phyloP scores from a whole-genome alignment of 2,329 filamentous ascomycete species.

The Pseudogymnoascus destructans region DNA sequence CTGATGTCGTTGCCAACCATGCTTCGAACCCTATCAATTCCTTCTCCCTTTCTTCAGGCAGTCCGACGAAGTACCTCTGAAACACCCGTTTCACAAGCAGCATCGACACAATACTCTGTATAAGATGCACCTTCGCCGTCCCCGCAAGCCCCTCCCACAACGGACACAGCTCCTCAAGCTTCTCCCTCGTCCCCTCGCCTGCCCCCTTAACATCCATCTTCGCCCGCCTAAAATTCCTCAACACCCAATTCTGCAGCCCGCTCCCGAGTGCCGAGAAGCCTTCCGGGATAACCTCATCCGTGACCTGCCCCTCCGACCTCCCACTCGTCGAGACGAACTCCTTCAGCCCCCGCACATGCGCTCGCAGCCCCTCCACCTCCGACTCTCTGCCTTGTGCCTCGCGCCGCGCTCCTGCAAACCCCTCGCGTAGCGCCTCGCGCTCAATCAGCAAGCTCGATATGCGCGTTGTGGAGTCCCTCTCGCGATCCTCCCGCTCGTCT shows the following conservation, averaged over 20 bases:
- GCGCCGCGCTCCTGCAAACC: conserved; percentile 35
- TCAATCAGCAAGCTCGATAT: conserved; percentile 22
- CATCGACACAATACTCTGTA: conserved; percentile 48
- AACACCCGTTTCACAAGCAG: conserved; percentile 51
- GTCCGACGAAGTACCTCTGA: conserved; percentile 48
- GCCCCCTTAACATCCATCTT: conserved; percentile 39
- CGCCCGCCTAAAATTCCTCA: conserved; percentile 52
- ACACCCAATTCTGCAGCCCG: conserved; percentile 61
- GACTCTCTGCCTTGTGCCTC: conserved; percentile 39
- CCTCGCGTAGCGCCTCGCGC: conserved; percentile 32
- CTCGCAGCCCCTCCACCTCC: conserved; percentile 40
- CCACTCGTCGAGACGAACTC: conserved; percentile 58
- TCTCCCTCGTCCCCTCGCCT: conserved; percentile 30
- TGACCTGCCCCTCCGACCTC: conserved; percentile 43
- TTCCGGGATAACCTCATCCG: conserved; percentile 54
- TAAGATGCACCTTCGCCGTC: conserved; percentile 44
- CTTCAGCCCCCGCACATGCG: conserved; percentile 55
- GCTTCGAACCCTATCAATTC: conserved; percentile 38
- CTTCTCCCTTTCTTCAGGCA: conserved; percentile 39
- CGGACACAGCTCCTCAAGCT: conserved; percentile 39
- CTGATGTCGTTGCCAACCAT: conserved; percentile 29
- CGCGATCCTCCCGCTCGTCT: conserved; percentile 31
- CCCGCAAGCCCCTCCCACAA: conserved; percentile 42
- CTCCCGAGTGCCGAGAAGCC: conserved; percentile 49
- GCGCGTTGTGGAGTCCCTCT: conserved; percentile 22